A percentile compares a stretch with the other conserved stretches of the same genome.
Evolutionary conservation across 352 stramenopile species (phyloP).

Genomic region (Pilasporangium apinafurcum): DNA sequence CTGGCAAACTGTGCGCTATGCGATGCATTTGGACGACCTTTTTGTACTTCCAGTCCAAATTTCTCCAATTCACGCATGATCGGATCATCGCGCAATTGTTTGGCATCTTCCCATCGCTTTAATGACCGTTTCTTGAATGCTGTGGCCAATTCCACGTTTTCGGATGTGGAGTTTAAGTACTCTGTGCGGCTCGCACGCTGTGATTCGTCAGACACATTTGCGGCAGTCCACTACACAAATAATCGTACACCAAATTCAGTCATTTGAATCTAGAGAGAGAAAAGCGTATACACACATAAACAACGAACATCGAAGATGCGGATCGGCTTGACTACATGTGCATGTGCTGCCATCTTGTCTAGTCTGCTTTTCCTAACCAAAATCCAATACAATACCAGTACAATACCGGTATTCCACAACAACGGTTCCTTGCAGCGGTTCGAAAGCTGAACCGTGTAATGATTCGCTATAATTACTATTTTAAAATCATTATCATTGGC

Average conservation of each 20-base stretch:
- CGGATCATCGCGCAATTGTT: slow-evolving; percentile 36
- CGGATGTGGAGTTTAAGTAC: slow-evolving; percentile 7
- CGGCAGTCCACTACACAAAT: slow-evolving; percentile 2
- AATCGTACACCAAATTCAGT: not conserved
- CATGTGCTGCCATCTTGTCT: slow-evolving; percentile 1
- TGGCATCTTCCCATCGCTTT: slow-evolving; percentile 32
- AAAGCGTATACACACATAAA: not conserved
- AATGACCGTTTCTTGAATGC: slow-evolving; percentile 42
- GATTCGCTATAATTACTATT: too few relatives aligned
- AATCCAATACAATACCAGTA: too few relatives aligned
- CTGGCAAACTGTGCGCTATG: slow-evolving; percentile 2
- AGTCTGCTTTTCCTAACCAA: too few relatives aligned
- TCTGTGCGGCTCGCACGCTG: slow-evolving; percentile 1
- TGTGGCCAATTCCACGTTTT: slow-evolving; percentile 31
- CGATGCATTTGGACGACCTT: slow-evolving; percentile 16
- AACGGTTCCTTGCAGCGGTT: too few relatives aligned
- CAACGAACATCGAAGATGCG: slow-evolving; percentile 18
- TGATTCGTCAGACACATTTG: not conserved
- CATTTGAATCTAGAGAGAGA: too few relatives aligned
- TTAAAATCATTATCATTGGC: slow-evolving; percentile 7
- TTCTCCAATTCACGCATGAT: slow-evolving; percentile 31
- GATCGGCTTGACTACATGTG: slow-evolving; percentile 7
- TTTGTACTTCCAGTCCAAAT: slow-evolving; percentile 3
- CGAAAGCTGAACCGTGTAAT: too few relatives aligned
- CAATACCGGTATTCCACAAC: too few relatives aligned